Base-by-base conservation (phyloP, 2,329 filamentous ascomycete species). In the Plectosphaerella plurivora region DNA sequence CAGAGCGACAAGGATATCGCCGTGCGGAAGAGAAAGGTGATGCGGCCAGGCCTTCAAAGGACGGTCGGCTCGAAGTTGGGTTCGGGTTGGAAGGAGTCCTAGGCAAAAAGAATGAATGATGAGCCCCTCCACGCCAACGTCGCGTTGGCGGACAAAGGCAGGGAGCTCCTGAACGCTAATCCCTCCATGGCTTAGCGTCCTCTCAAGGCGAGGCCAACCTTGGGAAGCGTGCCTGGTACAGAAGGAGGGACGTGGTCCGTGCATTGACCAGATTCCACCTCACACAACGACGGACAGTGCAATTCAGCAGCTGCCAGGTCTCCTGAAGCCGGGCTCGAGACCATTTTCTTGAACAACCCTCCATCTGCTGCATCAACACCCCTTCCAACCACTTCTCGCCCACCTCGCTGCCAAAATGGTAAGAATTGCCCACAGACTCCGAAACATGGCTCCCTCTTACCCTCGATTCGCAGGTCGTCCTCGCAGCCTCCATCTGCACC, bases 401-500 rank as follows among this genome's bases (percentile, higher is more conserved):
- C 16, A 18, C 41, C 41, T 44, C 16, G 41, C 46, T n/a, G 45
- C 15, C 50, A 57, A 51, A 52, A 58, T 58, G 56, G 55, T 57
- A 47, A 50, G 5, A 22, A 4, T n/a, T 48, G n/a, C 12, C 15
- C 4, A 8, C 36, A 46, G 20, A 4, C 8, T 3, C 8, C 14
- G 2, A 16, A 12, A 5, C 4, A 9, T 16, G 9, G 10, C 39
- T 33, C 12, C 20, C 14, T 39, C 16, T 35, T 22, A 35, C 41
- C 41, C 16, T 20, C 46, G 42, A n/a, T 36, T 8, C 11, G 16
- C 42, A 97, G 94, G 94, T 99, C 72, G 91, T 99, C 72, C 90
- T 99, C 71, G 94, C 93, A 73, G 94, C 94, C 66, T 97, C 94
- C 66, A 97, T 99, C 79, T 97, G 93, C 76, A 99, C 95, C 71